Conservation (phyloP, 768 basidiomycete species). For the Rhodotorula babjevae region DNA sequence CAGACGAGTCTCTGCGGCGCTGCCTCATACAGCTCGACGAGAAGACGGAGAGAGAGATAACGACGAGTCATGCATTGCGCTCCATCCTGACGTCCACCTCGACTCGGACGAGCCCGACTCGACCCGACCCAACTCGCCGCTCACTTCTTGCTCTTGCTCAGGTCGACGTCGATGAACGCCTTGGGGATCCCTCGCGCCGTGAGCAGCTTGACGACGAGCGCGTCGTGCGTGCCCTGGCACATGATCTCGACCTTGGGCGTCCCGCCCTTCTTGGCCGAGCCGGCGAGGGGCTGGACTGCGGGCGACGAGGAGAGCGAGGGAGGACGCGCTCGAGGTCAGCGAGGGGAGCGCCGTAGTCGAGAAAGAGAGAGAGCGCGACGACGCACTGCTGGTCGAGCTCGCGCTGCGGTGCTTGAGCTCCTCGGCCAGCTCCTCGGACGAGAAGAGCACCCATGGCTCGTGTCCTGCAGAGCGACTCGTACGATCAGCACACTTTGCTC, state of each 20-base stretch:
- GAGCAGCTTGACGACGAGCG: conserved; percentile 23
- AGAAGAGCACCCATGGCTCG: conserved; percentile 26
- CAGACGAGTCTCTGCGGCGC: too few species aligned
- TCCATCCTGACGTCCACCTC: too few species aligned
- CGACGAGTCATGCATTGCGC: too few species aligned
- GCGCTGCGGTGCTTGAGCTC: conserved; percentile 31
- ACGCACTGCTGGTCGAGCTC: conserved; percentile 18
- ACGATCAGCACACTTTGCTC: too few species aligned
- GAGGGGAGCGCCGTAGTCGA: too few species aligned
- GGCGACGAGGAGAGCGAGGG: not conserved
- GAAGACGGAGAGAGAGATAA: too few species aligned
- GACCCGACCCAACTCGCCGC: too few species aligned
- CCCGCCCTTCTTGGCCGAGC: conserved; percentile 12
- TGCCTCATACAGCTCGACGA: too few species aligned
- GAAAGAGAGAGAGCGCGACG: not conserved
- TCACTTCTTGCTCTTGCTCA: conserved; percentile 18
- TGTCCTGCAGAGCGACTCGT: not conserved
- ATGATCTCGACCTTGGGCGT: conserved; percentile 25
- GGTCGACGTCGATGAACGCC: conserved; percentile 29
- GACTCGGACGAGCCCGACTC: too few species aligned
- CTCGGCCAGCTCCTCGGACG: conserved; percentile 21
- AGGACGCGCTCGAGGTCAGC: too few species aligned
- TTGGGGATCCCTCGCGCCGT: conserved; percentile 15
- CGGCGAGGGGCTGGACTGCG: conserved; percentile 17
- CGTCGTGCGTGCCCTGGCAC: conserved; percentile 38